Conservation (phyloP, 2,329 filamentous ascomycete species). For the Aplosporella prunicola region DNA sequence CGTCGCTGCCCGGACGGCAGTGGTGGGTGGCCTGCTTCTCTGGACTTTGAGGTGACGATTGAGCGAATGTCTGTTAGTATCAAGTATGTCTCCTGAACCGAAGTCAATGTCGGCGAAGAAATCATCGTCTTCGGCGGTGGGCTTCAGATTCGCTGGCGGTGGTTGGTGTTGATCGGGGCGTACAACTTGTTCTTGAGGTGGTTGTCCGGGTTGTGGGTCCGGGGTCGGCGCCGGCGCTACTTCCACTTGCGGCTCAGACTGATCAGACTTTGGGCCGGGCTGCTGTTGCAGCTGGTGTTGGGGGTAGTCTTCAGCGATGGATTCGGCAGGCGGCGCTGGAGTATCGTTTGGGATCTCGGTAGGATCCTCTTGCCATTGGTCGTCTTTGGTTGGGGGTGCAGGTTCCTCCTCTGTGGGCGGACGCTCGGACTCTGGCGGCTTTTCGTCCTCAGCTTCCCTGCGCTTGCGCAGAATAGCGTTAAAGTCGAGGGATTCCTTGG, state of each 20-base stretch:
- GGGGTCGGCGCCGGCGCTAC: too few relatives aligned
- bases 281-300: too few relatives aligned
- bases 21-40: slow-evolving; percentile 50
- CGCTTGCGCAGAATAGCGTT: slow-evolving; percentile 66
- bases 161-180: slow-evolving; percentile 1
- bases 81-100: slow-evolving; percentile 72
- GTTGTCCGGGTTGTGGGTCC: slow-evolving; percentile 12
- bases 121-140: slow-evolving; percentile 50
- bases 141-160: slow-evolving; percentile 13
- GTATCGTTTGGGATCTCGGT: too few relatives aligned
- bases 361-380: too few relatives aligned
- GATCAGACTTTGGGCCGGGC: too few relatives aligned
- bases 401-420: slow-evolving; percentile 1
- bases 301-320: too few relatives aligned
- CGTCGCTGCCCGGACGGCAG: slow-evolving; percentile 61
- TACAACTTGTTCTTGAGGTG: too few relatives aligned
- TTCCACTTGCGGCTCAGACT: too few relatives aligned
- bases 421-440: slow-evolving; percentile 6
- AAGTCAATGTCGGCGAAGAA: slow-evolving; percentile 82
- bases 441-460: slow-evolving; percentile 39
- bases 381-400: not conserved
- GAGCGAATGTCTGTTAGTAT: slow-evolving; percentile 68
- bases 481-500: slow-evolving; percentile 74
- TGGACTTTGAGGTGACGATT: slow-evolving; percentile 92
- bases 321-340: too few relatives aligned